A percentile compares a stretch with the other conserved stretches of the same genome.
These are phyloP conservation scores for Mortierella claussenii DNA, from an alignment of 192 early-diverging fungal species.

Conservation along the genomic window DNA sequence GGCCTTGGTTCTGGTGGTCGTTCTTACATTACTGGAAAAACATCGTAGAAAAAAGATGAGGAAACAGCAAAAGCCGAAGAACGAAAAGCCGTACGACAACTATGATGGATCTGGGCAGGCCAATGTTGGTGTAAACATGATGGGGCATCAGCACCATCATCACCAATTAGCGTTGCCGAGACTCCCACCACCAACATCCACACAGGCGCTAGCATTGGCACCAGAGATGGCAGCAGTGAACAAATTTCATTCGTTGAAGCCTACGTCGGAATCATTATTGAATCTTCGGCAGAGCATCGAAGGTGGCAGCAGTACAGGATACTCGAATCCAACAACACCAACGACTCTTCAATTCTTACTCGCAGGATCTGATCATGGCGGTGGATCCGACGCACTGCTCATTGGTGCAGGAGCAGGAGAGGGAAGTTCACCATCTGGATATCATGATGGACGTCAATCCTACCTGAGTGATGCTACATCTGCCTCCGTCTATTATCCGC, in stretches of 20 bases:
- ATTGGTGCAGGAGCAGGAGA: too few species aligned
- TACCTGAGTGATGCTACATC: constrained; percentile 10
- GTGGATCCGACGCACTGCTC: not conserved
- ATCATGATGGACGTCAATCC: constrained; percentile 22
- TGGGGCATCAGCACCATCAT: too few species aligned
- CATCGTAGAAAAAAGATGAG: too few species aligned
- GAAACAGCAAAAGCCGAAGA: too few species aligned
- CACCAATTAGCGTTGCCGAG: not conserved
- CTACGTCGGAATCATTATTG: not conserved
- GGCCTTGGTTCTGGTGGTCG: too few species aligned
- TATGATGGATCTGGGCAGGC: too few species aligned
- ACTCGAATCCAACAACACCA: constrained; percentile 14
- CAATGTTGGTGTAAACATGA: too few species aligned
- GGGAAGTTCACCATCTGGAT: not conserved
- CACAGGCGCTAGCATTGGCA: too few species aligned
- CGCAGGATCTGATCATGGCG: not conserved
- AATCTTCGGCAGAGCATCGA: constrained; percentile 4
- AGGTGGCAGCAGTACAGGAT: not conserved
- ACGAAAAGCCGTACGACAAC: too few species aligned
- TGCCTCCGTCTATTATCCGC: constrained; percentile 18
- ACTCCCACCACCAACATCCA: constrained; percentile 6
- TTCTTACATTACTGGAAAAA: too few species aligned
- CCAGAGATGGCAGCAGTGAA: too few species aligned
- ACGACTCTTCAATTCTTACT: constrained; percentile 22
- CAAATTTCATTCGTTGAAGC: not conserved